Evolutionary conservation across 768 basidiomycete species (phyloP).

Genomic region (Leccinum aurantiacum): DNA sequence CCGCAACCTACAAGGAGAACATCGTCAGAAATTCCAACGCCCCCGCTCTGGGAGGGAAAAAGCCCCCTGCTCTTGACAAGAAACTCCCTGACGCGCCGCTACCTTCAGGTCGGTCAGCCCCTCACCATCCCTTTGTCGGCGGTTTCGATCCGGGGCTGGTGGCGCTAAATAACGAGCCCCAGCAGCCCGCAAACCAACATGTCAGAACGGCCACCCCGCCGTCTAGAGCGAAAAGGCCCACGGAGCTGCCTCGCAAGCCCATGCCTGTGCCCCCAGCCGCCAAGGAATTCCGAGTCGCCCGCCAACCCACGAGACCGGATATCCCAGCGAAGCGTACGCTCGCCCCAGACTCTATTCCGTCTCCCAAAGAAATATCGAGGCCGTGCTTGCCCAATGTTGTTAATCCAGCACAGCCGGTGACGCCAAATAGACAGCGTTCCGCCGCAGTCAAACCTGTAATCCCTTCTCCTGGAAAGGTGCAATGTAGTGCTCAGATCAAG

Average conservation of each 20-base stretch:
- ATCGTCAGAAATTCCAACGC: slow-evolving; percentile 35
- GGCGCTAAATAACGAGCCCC: slow-evolving; percentile 7
- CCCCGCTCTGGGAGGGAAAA: slow-evolving; percentile 30
- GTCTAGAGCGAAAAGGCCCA: background rate
- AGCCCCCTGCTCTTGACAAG: slow-evolving; percentile 10
- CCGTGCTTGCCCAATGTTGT: slow-evolving; percentile 12
- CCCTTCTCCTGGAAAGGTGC: slow-evolving; percentile 31
- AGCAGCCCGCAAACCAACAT: slow-evolving; percentile 11
- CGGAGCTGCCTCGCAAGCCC: slow-evolving; percentile 11
- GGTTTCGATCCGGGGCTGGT: slow-evolving; percentile 41
- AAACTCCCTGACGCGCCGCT: slow-evolving; percentile 13
- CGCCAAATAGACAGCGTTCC: slow-evolving; percentile 23
- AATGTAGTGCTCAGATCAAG: slow-evolving; percentile 68
- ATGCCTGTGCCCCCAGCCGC: slow-evolving; percentile 38
- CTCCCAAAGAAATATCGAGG: slow-evolving; percentile 5
- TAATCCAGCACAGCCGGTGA: slow-evolving; percentile 12
- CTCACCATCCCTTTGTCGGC: slow-evolving; percentile 43
- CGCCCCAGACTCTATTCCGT: slow-evolving; percentile 28
- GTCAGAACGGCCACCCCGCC: background rate
- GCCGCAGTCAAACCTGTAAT: slow-evolving; percentile 17
- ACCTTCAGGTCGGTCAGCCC: background rate
- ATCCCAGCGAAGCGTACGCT: slow-evolving; percentile 16
- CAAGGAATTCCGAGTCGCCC: slow-evolving; percentile 16
- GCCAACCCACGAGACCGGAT: slow-evolving; percentile 16
- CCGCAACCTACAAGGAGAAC: slow-evolving; percentile 2